A percentile compares a stretch with the other conserved stretches of the same genome.
Evolutionary conservation across 2,329 filamentous ascomycete species (phyloP).

Genomic region (Epicoccum nigrum): DNA sequence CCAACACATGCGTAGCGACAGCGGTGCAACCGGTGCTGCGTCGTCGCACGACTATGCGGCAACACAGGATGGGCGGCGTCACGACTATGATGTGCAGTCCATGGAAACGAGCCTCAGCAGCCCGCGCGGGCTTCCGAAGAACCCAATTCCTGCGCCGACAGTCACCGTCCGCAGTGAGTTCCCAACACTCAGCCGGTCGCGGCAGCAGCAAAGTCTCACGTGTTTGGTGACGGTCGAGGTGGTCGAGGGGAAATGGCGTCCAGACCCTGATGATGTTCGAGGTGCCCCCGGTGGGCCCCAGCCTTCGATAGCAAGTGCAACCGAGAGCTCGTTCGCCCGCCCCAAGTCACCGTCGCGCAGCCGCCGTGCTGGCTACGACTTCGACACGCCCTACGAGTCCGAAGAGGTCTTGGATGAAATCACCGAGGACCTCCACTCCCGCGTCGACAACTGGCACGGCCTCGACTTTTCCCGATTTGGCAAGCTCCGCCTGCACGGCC

Average conservation of each 20-base stretch:
- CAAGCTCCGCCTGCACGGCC: conserved; percentile 86
- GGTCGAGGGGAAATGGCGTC: conserved; percentile 86
- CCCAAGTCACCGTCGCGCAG: conserved; percentile 65
- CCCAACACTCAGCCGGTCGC: conserved; percentile 87
- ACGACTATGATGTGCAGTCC: conserved; percentile 94
- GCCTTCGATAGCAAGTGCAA: conserved; percentile 56
- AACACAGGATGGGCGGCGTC: conserved; percentile 74
- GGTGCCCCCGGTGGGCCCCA: conserved; percentile 54
- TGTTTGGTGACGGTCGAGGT: conserved; percentile 95
- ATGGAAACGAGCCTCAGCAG: conserved; percentile 87
- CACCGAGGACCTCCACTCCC: conserved; percentile 79
- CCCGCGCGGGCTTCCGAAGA: conserved; percentile 72
- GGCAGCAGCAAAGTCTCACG: conserved; percentile 92
- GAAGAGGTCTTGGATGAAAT: conserved; percentile 80
- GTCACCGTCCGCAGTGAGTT: conserved; percentile 98
- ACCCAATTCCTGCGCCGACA: conserved; percentile 86
- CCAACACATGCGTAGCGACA: conserved; percentile 76
- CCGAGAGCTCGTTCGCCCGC: conserved; percentile 51
- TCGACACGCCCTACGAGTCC: conserved; percentile 70
- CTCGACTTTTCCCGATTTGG: conserved; percentile 93
- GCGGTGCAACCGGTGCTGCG: conserved; percentile 70
- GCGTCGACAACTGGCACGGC: conserved; percentile 99
- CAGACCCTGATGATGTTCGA: conserved; percentile 79
- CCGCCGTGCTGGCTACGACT: conserved; percentile 33
- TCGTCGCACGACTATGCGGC: conserved; percentile 84